Base-by-base conservation (phyloP, 1,284 basidiomycete species). In the Malassezia yamatoensis region DNA sequence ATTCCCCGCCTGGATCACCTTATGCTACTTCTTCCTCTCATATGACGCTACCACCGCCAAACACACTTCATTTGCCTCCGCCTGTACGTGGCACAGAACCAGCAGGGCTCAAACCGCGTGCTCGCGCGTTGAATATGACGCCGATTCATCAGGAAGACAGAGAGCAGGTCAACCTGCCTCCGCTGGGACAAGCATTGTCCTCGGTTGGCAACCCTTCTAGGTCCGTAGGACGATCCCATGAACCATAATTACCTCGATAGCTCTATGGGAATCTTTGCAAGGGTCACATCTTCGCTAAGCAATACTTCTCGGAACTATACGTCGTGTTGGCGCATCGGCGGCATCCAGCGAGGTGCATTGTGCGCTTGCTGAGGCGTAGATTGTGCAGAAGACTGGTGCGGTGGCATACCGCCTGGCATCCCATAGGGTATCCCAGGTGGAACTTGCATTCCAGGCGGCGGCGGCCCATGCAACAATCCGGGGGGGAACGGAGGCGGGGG, bases 1-100 rank as follows among this genome's bases (percentile, higher is more conserved):
- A 49, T 35, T 48, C 59, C 13, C 59, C 59, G 32, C 59, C 59
- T 3, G 59, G 48, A 18, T 61, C 59, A 36, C 59, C 59, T n/a
- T 29, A 29, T 29, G 44, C 20, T 20, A n/a, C 18, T 12, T 46
- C 40, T n/a, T 41, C 55, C 0, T 18, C 33, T 46, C 33, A 18
- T 18, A 13, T 21, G 5, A 16, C 39, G 34, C 24, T 49, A 15
- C 53, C 53, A 18, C 46, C 46, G 39, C 46, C 33, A 15, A 34
- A 16, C 37, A 24, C 48, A 29, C 36, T 38, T 15, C 45, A 47
- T 24, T 24, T 47, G 20, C 34, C 34, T 16, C 43, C 41, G 12
- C 42, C 43, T 11, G 34, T 44, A 36, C 44, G 49, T 41, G 37
- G 47, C 47, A 38, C 45, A 11, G 45, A 33, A 29, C 13, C 37